Conservation (phyloP, 345 rosid genomes). For the Abelmoschus esculentus region DNA sequence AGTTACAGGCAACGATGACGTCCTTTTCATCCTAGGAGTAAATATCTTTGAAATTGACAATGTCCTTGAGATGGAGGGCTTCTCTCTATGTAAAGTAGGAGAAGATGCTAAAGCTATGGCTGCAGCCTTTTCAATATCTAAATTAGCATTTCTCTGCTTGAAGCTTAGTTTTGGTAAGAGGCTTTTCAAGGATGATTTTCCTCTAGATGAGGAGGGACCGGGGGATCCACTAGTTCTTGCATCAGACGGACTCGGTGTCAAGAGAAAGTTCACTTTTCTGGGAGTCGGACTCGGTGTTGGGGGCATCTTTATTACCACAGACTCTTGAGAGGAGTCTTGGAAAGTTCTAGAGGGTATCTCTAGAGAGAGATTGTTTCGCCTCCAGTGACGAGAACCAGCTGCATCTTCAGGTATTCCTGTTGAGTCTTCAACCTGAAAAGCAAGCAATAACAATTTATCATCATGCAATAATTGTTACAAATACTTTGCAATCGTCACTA, state of each 20-base stretch:
- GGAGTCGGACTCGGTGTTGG: conserved; percentile 78
- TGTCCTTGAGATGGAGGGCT: conserved; percentile 68
- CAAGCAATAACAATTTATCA: background rate
- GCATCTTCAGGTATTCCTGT: conserved; percentile 42
- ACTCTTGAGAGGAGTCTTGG: conserved; percentile 39
- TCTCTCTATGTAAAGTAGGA: conserved; percentile 36
- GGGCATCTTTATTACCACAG: conserved; percentile 55
- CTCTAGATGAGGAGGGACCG: conserved; percentile 38
- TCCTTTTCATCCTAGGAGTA: conserved; percentile 72
- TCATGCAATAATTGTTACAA: background rate
- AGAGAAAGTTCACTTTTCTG: conserved; percentile 65
- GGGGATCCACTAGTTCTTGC: conserved; percentile 40
- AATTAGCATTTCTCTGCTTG: conserved; percentile 40
- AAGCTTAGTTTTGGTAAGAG: conserved; percentile 56
- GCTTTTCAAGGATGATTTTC: conserved; percentile 60
- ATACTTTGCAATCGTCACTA: background rate
- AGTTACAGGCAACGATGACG: conserved; percentile 77
- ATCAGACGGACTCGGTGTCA: conserved; percentile 49
- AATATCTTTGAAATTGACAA: conserved; percentile 73
- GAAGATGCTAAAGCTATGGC: conserved; percentile 31
- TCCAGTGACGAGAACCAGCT: conserved; percentile 46
- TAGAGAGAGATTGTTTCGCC: conserved; percentile 54
- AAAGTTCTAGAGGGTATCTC: conserved; percentile 65
- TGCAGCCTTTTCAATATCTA: conserved; percentile 55
- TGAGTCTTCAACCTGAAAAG: conserved; percentile 42